Evolutionary conservation across 208 protist genomes (phyloP).

Genomic region (Acanthamoeba sp.): DNA sequence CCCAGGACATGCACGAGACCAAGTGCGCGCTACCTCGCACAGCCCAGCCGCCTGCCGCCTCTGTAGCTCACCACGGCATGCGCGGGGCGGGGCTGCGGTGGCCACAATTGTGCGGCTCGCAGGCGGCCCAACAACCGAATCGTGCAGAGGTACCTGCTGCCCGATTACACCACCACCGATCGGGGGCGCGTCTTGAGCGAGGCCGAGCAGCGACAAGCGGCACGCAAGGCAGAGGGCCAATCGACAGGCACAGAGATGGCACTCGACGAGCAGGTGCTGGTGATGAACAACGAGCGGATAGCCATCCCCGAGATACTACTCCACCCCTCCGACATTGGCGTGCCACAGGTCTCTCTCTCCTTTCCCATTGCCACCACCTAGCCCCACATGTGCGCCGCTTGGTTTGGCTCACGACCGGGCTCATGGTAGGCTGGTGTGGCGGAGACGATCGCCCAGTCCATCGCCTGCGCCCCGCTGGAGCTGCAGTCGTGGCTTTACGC

Average conservation of each 20-base stretch:
- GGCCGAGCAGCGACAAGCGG: neutral
- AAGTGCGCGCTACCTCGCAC: neutral
- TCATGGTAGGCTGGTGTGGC: constrained; percentile 82
- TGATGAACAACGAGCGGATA: constrained; percentile 83
- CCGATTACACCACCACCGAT: constrained; percentile 49
- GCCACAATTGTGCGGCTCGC: too few relatives aligned
- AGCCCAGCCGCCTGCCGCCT: neutral
- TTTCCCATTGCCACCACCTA: neutral
- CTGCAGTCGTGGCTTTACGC: constrained; percentile 80
- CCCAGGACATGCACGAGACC: constrained; percentile 67
- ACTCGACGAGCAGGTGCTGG: constrained; percentile 38
- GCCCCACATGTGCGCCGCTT: neutral
- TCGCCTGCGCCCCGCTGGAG: constrained; percentile 74
- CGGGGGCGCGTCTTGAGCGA: neutral
- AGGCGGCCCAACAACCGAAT: constrained; percentile 58
- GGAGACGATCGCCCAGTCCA: constrained; percentile 83
- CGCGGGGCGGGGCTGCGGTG: too few relatives aligned
- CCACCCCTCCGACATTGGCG: constrained; percentile 81
- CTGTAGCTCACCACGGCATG: neutral
- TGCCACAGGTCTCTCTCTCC: neutral
- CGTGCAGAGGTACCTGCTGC: constrained; percentile 44
- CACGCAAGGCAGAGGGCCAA: neutral
- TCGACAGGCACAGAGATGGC: neutral
- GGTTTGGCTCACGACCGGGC: too few relatives aligned
- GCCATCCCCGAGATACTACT: constrained; percentile 85